Percentiles rank a stretch among this genome's conserved stretches.
Evolutionary conservation across 2,329 filamentous ascomycete species (phyloP).

Genomic region (Monilinia laxa): DNA sequence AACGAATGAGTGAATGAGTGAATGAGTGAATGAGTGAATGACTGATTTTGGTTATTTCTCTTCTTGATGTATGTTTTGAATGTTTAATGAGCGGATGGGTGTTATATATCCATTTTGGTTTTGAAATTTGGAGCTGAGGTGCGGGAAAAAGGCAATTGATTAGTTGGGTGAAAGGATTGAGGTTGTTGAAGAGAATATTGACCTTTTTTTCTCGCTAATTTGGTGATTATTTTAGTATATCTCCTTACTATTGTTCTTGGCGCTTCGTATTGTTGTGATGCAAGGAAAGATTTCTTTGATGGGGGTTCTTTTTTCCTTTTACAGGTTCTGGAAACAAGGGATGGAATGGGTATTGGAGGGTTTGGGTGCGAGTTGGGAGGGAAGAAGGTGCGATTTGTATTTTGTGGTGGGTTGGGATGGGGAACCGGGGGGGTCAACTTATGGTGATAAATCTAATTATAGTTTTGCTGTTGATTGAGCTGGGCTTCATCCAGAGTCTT

Average conservation of each 20-base stretch:
- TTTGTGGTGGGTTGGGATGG: no score
- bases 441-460: no score
- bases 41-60: no score
- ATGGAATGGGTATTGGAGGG: neutral
- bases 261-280: neutral
- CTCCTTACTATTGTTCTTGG: constrained; percentile 16
- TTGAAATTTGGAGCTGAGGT: neutral
- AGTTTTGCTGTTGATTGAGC: no score
- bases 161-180: neutral
- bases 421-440: no score
- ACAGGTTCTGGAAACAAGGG: no score
- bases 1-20: no score
- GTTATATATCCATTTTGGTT: neutral
- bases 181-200: neutral
- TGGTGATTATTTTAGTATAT: neutral
- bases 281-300: neutral
- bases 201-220: neutral
- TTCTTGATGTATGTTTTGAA: no score
- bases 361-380: neutral
- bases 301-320: neutral
- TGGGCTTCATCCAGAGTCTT: no score
- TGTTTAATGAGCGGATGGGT: no score
- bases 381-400: no score
- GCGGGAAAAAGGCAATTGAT: neutral
- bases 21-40: no score